Base-by-base conservation (phyloP, 345 rosid genomes). In the Syzygium aqueum region DNA sequence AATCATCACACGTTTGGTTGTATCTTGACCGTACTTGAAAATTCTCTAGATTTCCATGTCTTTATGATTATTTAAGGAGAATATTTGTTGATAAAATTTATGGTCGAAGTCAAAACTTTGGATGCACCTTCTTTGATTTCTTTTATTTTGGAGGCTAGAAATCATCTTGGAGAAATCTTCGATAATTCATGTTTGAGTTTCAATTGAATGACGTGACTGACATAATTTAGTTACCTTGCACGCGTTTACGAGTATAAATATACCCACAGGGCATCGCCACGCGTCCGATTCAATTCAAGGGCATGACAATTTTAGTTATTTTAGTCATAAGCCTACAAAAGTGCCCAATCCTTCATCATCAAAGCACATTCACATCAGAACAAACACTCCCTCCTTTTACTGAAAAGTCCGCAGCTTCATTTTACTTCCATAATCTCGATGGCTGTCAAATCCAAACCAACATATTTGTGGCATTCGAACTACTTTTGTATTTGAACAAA, bases 101-200 rank as follows among this genome's bases (percentile, higher is more conserved):
- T 0, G 1, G 11, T 3, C 14, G 3, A 33, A 0, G 0, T 73
- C 49, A 0, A 33, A 33, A 9, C 80, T 37, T 73, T 4, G 25
- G 0, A 73, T 37, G 49, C 80, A 73, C 80, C 37, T 73, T 33
- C 46, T 4, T 65, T 15, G 43, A 40, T 65, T 65, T 65, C 12
- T 8, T 30, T 30, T 33, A 33, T 8, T 33, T 73, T 33, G 12
- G 12, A 33, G 13, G 21, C 80, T 0, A 8, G 2, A 9, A 4
- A 17, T 67, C 14, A 19, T 17, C 23, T 30, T 30, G 5, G 43
- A 67, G 43, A 43, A 43, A 67, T 0, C 21, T 67, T 17, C 46
- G 0, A 17, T 17, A 30, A 30, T 16, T 30, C 5, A 17, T 9
- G 14, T 30, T 33, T 21, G 0, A 65, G 12, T 30, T 65, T 15